A percentile compares a stretch with the other conserved stretches of the same genome.
These are phyloP conservation scores for Candida jianshihensis DNA, from an alignment of 805 yeast genomes.

Conservation along the genomic window DNA sequence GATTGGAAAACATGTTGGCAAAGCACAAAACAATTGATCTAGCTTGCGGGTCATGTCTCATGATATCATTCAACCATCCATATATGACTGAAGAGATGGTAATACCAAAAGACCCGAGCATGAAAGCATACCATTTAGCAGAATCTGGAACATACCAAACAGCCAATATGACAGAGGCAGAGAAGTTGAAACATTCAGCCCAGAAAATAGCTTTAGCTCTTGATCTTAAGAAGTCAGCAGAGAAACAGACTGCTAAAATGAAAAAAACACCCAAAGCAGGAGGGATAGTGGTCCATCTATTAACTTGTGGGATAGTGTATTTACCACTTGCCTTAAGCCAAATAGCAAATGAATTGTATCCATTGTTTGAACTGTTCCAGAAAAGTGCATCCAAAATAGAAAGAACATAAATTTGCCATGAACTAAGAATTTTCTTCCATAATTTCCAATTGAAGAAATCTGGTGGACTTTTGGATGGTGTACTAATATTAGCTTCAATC, in stretches of 20 bases:
- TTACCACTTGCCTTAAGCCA: constrained; percentile 43
- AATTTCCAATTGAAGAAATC: constrained; percentile 33
- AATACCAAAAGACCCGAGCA: constrained; percentile 24
- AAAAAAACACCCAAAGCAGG: constrained; percentile 25
- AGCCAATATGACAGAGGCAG: constrained; percentile 39
- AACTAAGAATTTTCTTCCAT: constrained; percentile 47
- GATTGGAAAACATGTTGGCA: constrained; percentile 44
- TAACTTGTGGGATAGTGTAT: constrained; percentile 30
- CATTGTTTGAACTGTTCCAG: constrained; percentile 50
- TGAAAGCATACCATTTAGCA: constrained; percentile 47
- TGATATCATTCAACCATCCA: constrained; percentile 52
- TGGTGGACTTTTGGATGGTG: constrained; percentile 23
- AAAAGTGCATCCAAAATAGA: constrained; percentile 41
- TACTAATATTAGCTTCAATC: constrained; percentile 30
- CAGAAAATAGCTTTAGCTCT: constrained; percentile 37
- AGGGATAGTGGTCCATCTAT: constrained; percentile 34
- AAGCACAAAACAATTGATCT: constrained; percentile 43
- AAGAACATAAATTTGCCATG: constrained; percentile 52
- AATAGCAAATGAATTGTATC: constrained; percentile 33
- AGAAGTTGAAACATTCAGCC: constrained; percentile 36
- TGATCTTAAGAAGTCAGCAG: constrained; percentile 28
- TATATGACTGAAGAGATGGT: constrained; percentile 54
- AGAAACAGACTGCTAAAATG: constrained; percentile 3
- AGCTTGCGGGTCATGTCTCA: constrained; percentile 46
- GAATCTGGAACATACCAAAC: constrained; percentile 42